phyloP scores from a whole-genome alignment of 768 basidiomycete species.

The Auriscalpium microsporum region DNA sequence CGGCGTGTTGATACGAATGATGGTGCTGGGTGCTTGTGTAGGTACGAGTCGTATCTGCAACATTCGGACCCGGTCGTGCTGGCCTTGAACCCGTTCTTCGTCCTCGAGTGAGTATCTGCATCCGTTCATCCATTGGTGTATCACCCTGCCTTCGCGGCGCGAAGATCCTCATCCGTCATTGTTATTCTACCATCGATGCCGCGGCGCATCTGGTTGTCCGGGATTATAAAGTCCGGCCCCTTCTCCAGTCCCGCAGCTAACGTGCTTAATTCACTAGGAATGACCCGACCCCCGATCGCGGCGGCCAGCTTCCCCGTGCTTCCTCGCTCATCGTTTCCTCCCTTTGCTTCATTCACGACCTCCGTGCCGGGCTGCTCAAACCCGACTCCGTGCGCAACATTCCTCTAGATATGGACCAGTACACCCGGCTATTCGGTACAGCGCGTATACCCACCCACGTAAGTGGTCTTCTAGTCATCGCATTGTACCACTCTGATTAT shows the following conservation, averaged over 20 bases:
- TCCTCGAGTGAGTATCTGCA: constrained; percentile 67
- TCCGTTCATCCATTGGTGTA: too few relatives aligned
- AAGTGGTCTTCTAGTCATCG: constrained; percentile 7
- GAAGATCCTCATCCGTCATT: too few relatives aligned
- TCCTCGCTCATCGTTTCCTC: constrained; percentile 82
- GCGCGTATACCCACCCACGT: constrained; percentile 87
- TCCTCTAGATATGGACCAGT: constrained; percentile 93
- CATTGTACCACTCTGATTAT: not conserved
- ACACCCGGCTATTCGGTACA: constrained; percentile 82
- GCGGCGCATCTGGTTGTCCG: too few relatives aligned
- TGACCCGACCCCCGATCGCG: constrained; percentile 82
- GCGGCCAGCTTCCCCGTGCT: constrained; percentile 82
- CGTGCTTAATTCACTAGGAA: constrained; percentile 41
- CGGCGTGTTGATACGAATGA: not conserved
- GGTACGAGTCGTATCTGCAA: constrained; percentile 86
- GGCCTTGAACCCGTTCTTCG: constrained; percentile 94
- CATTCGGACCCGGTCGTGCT: constrained; percentile 91
- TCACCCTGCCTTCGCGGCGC: not conserved
- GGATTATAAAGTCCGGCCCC: too few relatives aligned
- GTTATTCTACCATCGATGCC: too few relatives aligned
- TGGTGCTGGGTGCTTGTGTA: constrained; percentile 12
- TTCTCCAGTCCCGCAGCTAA: too few relatives aligned
- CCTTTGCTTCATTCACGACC: constrained; percentile 89
- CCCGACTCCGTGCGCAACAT: constrained; percentile 74
- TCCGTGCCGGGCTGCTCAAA: constrained; percentile 71